Base-by-base conservation (phyloP, 2,329 filamentous ascomycete species). In the Alternaria sp. region DNA sequence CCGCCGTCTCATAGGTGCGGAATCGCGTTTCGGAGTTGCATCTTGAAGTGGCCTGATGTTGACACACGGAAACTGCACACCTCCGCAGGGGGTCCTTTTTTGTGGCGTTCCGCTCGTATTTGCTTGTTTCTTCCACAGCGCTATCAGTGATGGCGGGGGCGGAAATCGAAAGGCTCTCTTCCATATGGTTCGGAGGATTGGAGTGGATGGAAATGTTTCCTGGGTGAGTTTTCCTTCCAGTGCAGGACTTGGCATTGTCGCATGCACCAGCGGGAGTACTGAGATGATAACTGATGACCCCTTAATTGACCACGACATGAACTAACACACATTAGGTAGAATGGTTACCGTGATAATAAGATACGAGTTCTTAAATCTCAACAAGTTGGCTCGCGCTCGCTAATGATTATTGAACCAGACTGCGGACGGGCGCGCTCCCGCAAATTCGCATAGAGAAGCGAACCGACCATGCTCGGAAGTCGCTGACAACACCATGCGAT, bases 91-190 rank as follows among this genome's bases (percentile, higher is more conserved):
- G 24, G 38, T 56, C 28, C 32, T 30, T 36, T 36, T 32, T n/a
- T 54, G 62, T 67, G 67, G 68, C 67, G 59, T 58, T 65, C 59
- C 67, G 66, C 69, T 61, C 66, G 69, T 69, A 68, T 70, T 70
- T 67, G 69, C 55, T 67, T 69, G 66, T 66, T 61, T 43, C 22
- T 44, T 66, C 66, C 56, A 39, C 63, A 48, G 51, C 53, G 46
- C 32, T 24, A 42, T 49, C 47, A 36, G 28, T 38, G 38, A 20
- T 30, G 43, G 53, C 53, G 41, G 46, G 38, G 36, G 43, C 14
- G 34, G 54, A 51, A 28, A 52, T 12, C 28, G 38, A 56, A 20
- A 18, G n/a, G 18, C 16, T 51, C 30, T 34, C 38, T 48, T 39
- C 48, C 24, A 26, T 32, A 24, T 12, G 38, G 22, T 16, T 42